A percentile compares a stretch with the other conserved stretches of the same genome.
Evolutionary conservation across 345 rosid species (phyloP).

Genomic region (Luvunga scandens): DNA sequence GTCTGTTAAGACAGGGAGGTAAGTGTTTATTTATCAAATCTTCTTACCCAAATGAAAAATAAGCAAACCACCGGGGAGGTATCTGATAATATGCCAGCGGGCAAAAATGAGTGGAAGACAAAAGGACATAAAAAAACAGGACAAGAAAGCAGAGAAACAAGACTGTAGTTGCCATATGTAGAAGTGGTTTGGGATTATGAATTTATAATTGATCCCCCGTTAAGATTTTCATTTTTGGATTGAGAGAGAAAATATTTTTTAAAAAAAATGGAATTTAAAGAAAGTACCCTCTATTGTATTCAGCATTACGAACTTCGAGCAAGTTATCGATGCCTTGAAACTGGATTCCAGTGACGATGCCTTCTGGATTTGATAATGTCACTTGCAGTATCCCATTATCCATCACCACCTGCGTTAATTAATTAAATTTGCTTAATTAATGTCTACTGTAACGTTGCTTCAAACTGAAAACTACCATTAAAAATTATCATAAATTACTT

Average conservation of each 20-base stretch:
- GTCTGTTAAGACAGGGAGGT: not conserved
- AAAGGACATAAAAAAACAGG: not conserved
- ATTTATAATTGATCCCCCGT: not conserved
- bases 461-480: too few species aligned
- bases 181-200: not conserved
- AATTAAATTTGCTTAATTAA: too few species aligned
- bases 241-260: not conserved
- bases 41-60: not conserved
- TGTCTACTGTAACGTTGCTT: too few species aligned
- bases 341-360: constrained; percentile 65
- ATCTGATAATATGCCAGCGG: not conserved
- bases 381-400: constrained; percentile 73
- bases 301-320: constrained; percentile 77
- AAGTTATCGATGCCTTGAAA: constrained; percentile 70
- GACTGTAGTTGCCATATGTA: not conserved
- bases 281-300: constrained; percentile 70
- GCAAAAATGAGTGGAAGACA: not conserved
- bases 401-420: constrained; percentile 60
- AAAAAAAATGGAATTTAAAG: not conserved
- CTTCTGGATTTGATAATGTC: constrained; percentile 70
- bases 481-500: not conserved
- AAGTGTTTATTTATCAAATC: not conserved
- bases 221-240: not conserved
- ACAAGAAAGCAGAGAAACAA: not conserved
- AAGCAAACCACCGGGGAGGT: not conserved